These are phyloP conservation scores for Cucurbita maxima DNA, from an alignment of 306 rosid genomes.

Conservation along the genomic window DNA sequence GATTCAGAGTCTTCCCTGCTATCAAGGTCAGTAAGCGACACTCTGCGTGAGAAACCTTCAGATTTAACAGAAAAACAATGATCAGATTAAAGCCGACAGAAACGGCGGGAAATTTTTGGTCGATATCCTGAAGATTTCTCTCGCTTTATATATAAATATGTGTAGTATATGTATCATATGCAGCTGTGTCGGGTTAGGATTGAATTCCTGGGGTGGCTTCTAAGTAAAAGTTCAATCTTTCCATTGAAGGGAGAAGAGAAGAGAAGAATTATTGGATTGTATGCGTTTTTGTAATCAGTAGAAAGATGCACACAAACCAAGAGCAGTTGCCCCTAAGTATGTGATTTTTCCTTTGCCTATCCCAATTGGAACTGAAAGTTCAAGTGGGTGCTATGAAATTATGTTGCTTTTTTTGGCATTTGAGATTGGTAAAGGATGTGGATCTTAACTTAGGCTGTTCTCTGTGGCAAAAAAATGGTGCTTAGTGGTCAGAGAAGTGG, in stretches of 20 bases:
- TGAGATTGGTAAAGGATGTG: neutral
- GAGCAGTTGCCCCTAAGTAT: neutral
- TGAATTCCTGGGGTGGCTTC: neutral
- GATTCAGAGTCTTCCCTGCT: slow-evolving; percentile 43
- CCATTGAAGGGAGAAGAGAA: neutral
- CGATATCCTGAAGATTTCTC: neutral
- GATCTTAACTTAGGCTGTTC: neutral
- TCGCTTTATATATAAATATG: neutral
- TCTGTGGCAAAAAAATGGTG: slow-evolving; percentile 2
- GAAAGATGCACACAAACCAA: slow-evolving; percentile 1
- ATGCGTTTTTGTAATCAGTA: slow-evolving; percentile 3
- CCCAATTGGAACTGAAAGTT: neutral
- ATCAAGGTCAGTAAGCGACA: slow-evolving; percentile 43
- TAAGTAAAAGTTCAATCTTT: neutral
- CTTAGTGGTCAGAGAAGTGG: slow-evolving; percentile 24
- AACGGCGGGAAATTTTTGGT: neutral
- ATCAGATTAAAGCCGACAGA: neutral
- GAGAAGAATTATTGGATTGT: neutral
- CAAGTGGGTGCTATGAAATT: slow-evolving; percentile 1
- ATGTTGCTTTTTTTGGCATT: slow-evolving; percentile 1
- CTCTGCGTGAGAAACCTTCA: slow-evolving; percentile 29
- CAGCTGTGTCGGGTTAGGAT: neutral
- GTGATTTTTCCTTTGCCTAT: neutral
- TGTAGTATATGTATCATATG: slow-evolving; percentile 4
- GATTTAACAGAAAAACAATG: slow-evolving; percentile 21